These are phyloP conservation scores for Picea sitchensis DNA, from an alignment of 75 land plant species.

Conservation along the genomic window DNA sequence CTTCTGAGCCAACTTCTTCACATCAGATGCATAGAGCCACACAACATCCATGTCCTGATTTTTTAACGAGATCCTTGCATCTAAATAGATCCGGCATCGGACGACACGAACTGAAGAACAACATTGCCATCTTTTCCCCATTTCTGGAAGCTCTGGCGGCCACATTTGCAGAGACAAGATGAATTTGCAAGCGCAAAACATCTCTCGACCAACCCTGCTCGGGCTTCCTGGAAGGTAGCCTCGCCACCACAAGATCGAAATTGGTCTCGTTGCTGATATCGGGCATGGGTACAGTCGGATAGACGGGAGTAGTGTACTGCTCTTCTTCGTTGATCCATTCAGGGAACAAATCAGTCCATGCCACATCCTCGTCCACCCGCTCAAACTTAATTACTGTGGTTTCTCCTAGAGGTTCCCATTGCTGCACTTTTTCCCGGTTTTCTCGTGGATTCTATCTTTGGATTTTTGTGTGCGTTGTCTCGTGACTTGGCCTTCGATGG, in stretches of 20 bases:
- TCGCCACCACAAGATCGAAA: slow-evolving; percentile 63
- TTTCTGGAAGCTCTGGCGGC: slow-evolving; percentile 47
- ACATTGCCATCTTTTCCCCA: slow-evolving; percentile 40
- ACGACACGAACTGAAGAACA: slow-evolving; percentile 50
- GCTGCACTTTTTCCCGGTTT: slow-evolving; percentile 16
- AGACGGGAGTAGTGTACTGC: slow-evolving; percentile 35
- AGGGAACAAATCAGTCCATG: slow-evolving; percentile 78
- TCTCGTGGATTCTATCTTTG: too few species aligned
- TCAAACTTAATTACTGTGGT: slow-evolving; percentile 19
- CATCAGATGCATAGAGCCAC: slow-evolving; percentile 61
- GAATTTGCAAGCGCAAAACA: slow-evolving; percentile 68
- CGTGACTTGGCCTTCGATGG: too few species aligned
- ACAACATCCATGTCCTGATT: slow-evolving; percentile 27
- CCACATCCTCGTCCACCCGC: slow-evolving; percentile 27
- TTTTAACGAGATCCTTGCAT: slow-evolving; percentile 61
- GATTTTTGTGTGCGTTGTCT: too few species aligned
- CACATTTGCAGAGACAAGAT: slow-evolving; percentile 57
- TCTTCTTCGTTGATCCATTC: slow-evolving; percentile 98
- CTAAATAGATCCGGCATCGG: slow-evolving; percentile 82
- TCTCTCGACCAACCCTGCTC: slow-evolving; percentile 58
- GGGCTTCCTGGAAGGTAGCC: slow-evolving; percentile 60
- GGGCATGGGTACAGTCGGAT: slow-evolving; percentile 83
- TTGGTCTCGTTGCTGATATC: slow-evolving; percentile 8
- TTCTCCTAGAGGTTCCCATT: slow-evolving; percentile 27
- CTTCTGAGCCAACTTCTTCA: slow-evolving; percentile 46